phyloP scores from a whole-genome alignment of 352 stramenopile genomes.

The Ophiocytium majus region DNA sequence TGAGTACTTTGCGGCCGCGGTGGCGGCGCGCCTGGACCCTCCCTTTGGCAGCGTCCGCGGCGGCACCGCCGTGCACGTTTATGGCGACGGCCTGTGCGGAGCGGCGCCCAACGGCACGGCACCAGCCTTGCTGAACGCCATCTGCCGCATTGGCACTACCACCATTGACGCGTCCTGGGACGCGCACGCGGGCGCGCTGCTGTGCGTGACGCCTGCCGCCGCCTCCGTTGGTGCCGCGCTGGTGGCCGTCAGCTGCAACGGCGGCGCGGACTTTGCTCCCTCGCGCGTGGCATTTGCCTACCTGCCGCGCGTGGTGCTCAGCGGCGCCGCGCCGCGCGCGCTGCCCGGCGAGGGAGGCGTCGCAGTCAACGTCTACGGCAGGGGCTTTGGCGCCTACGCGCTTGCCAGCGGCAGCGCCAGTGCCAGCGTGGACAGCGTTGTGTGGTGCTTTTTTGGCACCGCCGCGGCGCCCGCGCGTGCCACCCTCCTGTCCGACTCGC shows the following conservation, averaged over 20 bases:
- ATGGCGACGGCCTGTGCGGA: not conserved
- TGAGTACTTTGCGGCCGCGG: conserved; percentile 6
- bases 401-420: not conserved
- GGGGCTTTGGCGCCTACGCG: not conserved
- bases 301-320: not conserved
- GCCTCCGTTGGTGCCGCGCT: not conserved
- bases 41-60: not conserved
- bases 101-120: too few relatives aligned
- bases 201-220: not conserved
- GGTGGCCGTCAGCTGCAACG: conserved; percentile 12
- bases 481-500: conserved; percentile 30
- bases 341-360: not conserved
- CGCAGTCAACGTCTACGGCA: not conserved
- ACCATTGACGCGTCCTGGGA: not conserved
- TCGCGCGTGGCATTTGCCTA: not conserved
- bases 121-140: not conserved
- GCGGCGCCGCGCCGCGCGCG: not conserved
- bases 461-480: not conserved
- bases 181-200: not conserved
- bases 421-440: not conserved
- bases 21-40: not conserved
- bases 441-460: conserved; percentile 45
- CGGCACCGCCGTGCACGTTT: not conserved
- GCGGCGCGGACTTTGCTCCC: not conserved
- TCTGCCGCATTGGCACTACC: not conserved